phyloP scores from a whole-genome alignment of 306 rosid genomes.

The Begonia peltatifolia region DNA sequence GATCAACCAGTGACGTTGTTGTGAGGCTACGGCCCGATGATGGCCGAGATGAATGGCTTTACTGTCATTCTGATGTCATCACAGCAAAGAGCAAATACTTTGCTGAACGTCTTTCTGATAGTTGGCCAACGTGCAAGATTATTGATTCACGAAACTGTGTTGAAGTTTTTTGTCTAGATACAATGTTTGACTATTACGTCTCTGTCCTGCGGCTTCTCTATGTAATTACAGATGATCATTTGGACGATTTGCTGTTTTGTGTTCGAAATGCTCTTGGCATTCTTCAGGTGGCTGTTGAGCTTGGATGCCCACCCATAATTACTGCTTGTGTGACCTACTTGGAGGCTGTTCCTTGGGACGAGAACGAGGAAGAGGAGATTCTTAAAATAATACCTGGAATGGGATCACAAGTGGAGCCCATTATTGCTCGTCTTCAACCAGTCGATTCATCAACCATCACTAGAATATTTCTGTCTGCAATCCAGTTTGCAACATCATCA shows the following conservation, averaged over 20 bases:
- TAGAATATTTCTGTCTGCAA: slow-evolving; percentile 49
- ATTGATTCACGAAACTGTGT: slow-evolving; percentile 82
- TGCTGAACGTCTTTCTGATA: slow-evolving; percentile 71
- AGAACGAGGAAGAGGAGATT: slow-evolving; percentile 92
- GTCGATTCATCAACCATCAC: slow-evolving; percentile 42
- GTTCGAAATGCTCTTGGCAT: slow-evolving; percentile 69
- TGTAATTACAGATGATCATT: slow-evolving; percentile 28
- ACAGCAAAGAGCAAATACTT: slow-evolving; percentile 54
- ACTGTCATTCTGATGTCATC: slow-evolving; percentile 59
- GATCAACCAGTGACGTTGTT: slow-evolving; percentile 78
- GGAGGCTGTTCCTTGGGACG: slow-evolving; percentile 94
- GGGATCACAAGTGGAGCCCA: slow-evolving; percentile 59
- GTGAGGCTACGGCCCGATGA: slow-evolving; percentile 83
- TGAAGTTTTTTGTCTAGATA: slow-evolving; percentile 65
- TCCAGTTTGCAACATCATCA: slow-evolving; percentile 68
- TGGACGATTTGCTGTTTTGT: slow-evolving; percentile 68
- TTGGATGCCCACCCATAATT: slow-evolving; percentile 53
- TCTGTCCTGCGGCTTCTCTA: slow-evolving; percentile 68
- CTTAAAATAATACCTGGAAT: slow-evolving; percentile 53
- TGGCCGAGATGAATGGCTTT: slow-evolving; percentile 79
- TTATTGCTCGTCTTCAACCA: slow-evolving; percentile 89
- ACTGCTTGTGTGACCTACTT: slow-evolving; percentile 67
- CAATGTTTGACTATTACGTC: slow-evolving; percentile 65
- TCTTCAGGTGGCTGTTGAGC: slow-evolving; percentile 70
- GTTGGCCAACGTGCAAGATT: slow-evolving; percentile 92